Conservation (phyloP, 495 filamentous ascomycete species). For the Hyaloscypha finlandica region DNA sequence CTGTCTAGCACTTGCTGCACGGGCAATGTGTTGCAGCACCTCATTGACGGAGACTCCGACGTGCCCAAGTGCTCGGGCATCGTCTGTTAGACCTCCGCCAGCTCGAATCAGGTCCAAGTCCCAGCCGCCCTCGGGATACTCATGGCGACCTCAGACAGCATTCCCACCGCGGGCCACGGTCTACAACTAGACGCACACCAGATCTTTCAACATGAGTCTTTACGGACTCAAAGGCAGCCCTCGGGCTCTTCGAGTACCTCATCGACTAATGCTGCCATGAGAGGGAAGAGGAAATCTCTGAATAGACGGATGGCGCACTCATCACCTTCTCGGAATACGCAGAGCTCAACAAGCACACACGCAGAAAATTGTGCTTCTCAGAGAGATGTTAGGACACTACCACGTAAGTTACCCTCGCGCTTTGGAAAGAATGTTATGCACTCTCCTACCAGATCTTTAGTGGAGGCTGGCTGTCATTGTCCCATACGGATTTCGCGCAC, state of each 20-base stretch:
- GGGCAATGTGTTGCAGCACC: not conserved
- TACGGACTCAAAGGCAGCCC: slow-evolving; percentile 12
- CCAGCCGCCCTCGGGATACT: not conserved
- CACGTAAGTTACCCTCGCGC: slow-evolving; percentile 36
- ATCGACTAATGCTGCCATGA: slow-evolving; percentile 19
- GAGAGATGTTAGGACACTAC: slow-evolving; percentile 40
- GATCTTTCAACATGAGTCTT: slow-evolving; percentile 22
- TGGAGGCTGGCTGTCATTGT: no score
- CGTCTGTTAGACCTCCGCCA: not conserved
- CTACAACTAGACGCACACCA: slow-evolving; percentile 22
- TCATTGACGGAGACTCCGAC: not conserved
- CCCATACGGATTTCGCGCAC: no score
- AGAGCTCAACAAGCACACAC: slow-evolving; percentile 21
- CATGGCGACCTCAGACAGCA: slow-evolving; percentile 24
- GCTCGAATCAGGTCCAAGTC: not conserved
- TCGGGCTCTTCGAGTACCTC: slow-evolving; percentile 19
- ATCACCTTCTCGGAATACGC: slow-evolving; percentile 24
- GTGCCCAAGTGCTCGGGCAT: not conserved
- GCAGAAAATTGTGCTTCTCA: slow-evolving; percentile 33
- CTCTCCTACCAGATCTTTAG: no score
- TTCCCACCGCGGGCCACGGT: slow-evolving; percentile 1
- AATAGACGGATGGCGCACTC: slow-evolving; percentile 23
- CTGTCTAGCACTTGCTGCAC: not conserved
- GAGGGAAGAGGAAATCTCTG: slow-evolving; percentile 11
- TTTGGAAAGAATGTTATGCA: no score